A percentile compares a stretch with the other conserved stretches of the same genome.
Conservation (phyloP, 257 asterid genomes). For the Thymus mandschuricus region DNA sequence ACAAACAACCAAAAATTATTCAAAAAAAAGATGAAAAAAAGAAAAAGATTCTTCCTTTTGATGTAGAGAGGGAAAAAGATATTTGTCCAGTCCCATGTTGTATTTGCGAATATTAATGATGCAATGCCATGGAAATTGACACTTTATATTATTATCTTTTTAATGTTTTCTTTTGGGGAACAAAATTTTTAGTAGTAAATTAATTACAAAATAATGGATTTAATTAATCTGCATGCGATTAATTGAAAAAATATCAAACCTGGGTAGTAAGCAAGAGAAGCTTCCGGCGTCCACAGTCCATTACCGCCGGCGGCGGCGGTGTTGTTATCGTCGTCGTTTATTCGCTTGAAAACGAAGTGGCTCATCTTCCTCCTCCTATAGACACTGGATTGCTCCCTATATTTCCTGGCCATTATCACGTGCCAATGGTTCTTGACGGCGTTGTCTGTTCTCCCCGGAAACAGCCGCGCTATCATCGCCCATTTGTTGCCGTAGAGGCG, state of each 20-base stretch:
- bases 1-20: not conserved
- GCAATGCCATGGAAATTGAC: not conserved
- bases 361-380: constrained; percentile 72
- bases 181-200: too few species aligned
- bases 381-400: constrained; percentile 78
- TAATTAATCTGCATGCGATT: not conserved
- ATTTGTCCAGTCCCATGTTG: not conserved
- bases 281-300: constrained; percentile 50
- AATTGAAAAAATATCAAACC: constrained; percentile 28
- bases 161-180: not conserved
- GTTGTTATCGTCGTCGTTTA: not conserved
- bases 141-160: too few species aligned
- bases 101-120: not conserved
- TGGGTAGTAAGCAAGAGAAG: constrained; percentile 52
- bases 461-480: constrained; percentile 90
- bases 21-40: constrained; percentile 13
- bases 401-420: constrained; percentile 88
- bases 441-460: constrained; percentile 92
- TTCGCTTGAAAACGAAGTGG: constrained; percentile 53
- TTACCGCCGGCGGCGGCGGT: constrained; percentile 1
- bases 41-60: not conserved
- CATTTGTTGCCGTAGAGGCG: constrained; percentile 87
- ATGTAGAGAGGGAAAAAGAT: not conserved
- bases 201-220: too few species aligned
- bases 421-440: constrained; percentile 96